Percentiles rank a stretch among this genome's conserved stretches.
Evolutionary conservation across 495 filamentous ascomycete species (phyloP).

Genomic region (Diplogelasinospora grovesii): DNA sequence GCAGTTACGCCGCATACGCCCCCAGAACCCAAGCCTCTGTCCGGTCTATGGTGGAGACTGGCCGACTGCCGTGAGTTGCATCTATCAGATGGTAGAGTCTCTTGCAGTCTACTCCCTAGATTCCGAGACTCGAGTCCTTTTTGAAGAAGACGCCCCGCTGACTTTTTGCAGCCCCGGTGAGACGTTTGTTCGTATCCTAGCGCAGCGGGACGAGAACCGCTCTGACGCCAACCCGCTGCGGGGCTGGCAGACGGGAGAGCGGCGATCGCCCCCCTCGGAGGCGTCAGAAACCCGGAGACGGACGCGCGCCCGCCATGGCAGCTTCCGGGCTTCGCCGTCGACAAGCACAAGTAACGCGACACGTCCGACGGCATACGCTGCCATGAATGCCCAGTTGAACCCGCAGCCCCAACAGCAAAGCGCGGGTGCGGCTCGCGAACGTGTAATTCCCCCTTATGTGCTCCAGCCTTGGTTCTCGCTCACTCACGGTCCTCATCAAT

Average conservation of each 20-base stretch:
- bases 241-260: constrained; percentile 20
- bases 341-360: background rate
- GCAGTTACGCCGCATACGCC: background rate
- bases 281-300: constrained; percentile 28
- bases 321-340: constrained; percentile 11
- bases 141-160: background rate
- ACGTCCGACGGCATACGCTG: constrained; percentile 3
- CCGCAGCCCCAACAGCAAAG: constrained; percentile 14
- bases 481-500: constrained; percentile 4
- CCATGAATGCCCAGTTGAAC: background rate
- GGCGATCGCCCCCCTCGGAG: constrained; percentile 34
- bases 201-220: constrained; percentile 4
- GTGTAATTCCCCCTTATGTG: constrained; percentile 15
- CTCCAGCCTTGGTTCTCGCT: constrained; percentile 3
- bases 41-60: background rate
- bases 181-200: constrained; percentile 2
- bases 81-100: background rate
- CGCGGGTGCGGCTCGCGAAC: constrained; percentile 17
- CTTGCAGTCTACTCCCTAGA: background rate
- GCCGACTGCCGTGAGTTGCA: background rate
- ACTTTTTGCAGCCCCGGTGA: constrained; percentile 3
- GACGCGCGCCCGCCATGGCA: constrained; percentile 31
- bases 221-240: constrained; percentile 9
- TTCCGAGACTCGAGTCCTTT: background rate
- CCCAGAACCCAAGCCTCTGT: background rate